These are phyloP conservation scores for Serendipita sp. DNA, from an alignment of 768 basidiomycete species.

Conservation along the genomic window DNA sequence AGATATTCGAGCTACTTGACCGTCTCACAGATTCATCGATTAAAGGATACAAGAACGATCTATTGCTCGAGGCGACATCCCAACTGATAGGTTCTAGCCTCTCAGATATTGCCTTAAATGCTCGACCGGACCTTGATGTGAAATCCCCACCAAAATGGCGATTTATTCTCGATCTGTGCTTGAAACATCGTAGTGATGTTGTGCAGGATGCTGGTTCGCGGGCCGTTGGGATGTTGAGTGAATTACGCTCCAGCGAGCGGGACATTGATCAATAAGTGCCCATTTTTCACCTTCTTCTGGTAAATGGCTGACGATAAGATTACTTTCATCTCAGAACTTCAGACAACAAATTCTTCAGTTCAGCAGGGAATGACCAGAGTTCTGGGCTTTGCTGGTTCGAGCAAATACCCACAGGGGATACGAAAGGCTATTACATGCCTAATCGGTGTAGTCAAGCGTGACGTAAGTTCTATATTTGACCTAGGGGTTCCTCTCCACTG, in stretches of 20 bases:
- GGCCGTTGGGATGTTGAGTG: conserved; percentile 54
- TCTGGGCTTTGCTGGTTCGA: conserved; percentile 54
- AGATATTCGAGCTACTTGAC: conserved; percentile 53
- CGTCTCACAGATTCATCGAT: conserved; percentile 42
- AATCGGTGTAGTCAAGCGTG: conserved; percentile 37
- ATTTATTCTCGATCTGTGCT: conserved; percentile 47
- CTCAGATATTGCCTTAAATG: conserved; percentile 34
- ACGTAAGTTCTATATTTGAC: conserved; percentile 23
- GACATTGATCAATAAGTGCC: conserved; percentile 58
- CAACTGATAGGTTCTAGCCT: conserved; percentile 48
- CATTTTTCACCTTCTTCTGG: conserved; percentile 7
- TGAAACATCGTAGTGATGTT: conserved; percentile 43
- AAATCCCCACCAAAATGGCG: conserved; percentile 46
- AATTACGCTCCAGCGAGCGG: conserved; percentile 43
- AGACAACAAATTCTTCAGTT: conserved; percentile 29
- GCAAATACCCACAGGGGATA: conserved; percentile 35
- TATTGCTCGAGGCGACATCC: conserved; percentile 57
- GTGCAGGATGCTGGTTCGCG: conserved; percentile 67
- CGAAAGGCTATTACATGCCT: conserved; percentile 40
- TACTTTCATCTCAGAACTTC: conserved; percentile 52
- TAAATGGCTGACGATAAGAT: conserved; percentile 6
- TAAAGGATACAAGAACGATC: conserved; percentile 49
- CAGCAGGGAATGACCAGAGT: conserved; percentile 62
- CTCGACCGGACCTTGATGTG: conserved; percentile 17
- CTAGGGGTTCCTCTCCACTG: background rate